phyloP scores from a whole-genome alignment of 2,329 filamentous ascomycete species.

The Pseudogymnoascus sp. region DNA sequence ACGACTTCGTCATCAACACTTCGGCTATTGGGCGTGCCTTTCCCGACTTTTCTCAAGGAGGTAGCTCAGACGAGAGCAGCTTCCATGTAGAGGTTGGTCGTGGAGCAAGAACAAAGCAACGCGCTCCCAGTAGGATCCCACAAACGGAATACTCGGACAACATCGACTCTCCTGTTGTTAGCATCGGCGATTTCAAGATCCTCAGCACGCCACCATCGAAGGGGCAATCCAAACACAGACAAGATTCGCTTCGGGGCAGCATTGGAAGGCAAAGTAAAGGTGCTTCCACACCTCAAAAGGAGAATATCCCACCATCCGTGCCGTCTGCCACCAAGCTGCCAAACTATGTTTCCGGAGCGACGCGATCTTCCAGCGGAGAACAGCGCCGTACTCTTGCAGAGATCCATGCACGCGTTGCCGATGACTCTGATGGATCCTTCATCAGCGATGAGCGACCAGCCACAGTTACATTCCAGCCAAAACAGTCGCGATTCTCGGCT shows the following conservation, averaged over 20 bases:
- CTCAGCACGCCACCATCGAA: conserved; percentile 27
- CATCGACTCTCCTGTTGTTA: conserved; percentile 34
- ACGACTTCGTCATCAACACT: conserved; percentile 31
- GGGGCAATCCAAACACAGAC: conserved; percentile 7
- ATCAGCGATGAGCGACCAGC: conserved; percentile 42
- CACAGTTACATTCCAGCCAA: conserved; percentile 35
- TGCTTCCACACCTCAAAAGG: conserved; percentile 31
- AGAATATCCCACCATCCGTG: conserved; percentile 29
- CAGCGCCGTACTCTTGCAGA: conserved; percentile 46
- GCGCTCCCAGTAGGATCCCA: conserved; percentile 19
- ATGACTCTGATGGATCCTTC: conserved; percentile 45
- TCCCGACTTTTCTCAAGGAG: conserved; percentile 39
- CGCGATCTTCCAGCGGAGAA: conserved; percentile 28
- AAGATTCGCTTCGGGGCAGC: conserved; percentile 9
- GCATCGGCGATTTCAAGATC: conserved; percentile 37
- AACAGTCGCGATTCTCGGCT: conserved; percentile 49
- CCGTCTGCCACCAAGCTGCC: not conserved
- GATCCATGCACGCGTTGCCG: conserved; percentile 45
- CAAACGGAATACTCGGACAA: conserved; percentile 42
- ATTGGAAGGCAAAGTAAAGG: conserved; percentile 13
- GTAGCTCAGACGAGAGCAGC: conserved; percentile 37
- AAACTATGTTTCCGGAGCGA: conserved; percentile 25
- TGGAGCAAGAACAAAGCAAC: conserved; percentile 27
- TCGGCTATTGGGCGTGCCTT: conserved; percentile 40
- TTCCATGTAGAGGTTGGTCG: conserved; percentile 46